Conservation (phyloP, 192 early-diverging fungal species). For the Entrophospora sp. region DNA sequence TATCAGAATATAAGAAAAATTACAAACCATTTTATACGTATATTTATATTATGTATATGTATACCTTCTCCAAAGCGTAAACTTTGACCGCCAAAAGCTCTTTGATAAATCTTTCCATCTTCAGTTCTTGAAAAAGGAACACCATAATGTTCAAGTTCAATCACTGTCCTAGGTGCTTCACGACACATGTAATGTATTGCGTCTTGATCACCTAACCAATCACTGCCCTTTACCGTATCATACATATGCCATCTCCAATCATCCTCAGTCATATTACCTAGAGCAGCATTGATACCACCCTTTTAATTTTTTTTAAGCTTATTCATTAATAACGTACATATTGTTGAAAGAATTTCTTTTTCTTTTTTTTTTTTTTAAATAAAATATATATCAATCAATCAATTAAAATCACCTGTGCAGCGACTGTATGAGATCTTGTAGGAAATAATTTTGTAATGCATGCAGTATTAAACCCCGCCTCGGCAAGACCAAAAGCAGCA, state of each 20-base stretch:
- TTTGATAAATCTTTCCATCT: slow-evolving; percentile 98
- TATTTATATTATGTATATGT: no score
- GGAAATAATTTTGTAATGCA: slow-evolving; percentile 99
- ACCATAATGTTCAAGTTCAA: slow-evolving; percentile 98
- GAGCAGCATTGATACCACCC: slow-evolving; percentile 98
- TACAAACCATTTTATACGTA: no score
- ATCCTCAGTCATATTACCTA: slow-evolving; percentile 99
- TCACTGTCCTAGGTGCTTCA: slow-evolving; percentile 90
- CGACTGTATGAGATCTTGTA: slow-evolving; percentile 96
- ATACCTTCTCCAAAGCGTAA: slow-evolving; percentile 89
- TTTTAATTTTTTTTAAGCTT: slow-evolving; percentile 17
- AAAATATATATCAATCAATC: no score
- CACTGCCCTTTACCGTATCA: slow-evolving; percentile 97
- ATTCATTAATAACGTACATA: no score
- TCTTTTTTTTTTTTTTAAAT: no score
- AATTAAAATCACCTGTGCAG: slow-evolving; percentile 71
- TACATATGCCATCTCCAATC: slow-evolving; percentile 99
- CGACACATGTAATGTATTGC: slow-evolving; percentile 99
- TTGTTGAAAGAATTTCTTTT: no score
- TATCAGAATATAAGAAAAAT: no score
- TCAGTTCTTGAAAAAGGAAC: slow-evolving; percentile 96
- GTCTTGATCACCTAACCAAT: slow-evolving; percentile 99
- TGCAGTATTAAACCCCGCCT: slow-evolving; percentile 91
- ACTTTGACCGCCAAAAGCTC: slow-evolving; percentile 96
- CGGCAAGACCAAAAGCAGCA: slow-evolving; percentile 93